Percentiles rank a stretch among this genome's conserved stretches.
phyloP scores from a whole-genome alignment of 1,284 basidiomycete species.

The Sanghuangporus baumii region DNA sequence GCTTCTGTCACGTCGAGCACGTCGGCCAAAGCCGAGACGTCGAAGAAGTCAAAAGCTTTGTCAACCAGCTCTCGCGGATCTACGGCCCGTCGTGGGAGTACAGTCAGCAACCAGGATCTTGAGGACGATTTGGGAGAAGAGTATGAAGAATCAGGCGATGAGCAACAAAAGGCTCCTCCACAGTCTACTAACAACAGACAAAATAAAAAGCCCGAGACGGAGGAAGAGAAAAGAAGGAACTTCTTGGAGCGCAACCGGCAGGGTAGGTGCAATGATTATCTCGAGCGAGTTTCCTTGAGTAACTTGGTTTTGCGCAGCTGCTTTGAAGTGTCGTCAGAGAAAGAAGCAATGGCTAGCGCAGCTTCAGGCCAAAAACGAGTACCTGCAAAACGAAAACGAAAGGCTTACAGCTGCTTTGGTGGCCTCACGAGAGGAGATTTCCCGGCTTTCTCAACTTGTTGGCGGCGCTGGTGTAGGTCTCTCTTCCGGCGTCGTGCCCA shows the following conservation, averaged over 20 bases:
- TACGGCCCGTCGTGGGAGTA: conserved; percentile 20
- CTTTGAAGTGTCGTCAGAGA: conserved; percentile 96
- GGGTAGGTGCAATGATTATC: conserved; percentile 44
- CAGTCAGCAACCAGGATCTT: conserved; percentile 33
- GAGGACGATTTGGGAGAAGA: conserved; percentile 40
- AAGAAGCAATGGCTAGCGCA: conserved; percentile 97
- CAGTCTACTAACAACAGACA: conserved; percentile 22
- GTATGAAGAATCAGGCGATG: conserved; percentile 27
- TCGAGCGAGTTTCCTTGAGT: background rate
- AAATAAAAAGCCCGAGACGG: conserved; percentile 80
- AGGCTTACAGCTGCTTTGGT: conserved; percentile 77
- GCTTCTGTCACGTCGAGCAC: conserved; percentile 22
- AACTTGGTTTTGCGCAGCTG: conserved; percentile 51
- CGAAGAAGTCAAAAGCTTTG: conserved; percentile 34
- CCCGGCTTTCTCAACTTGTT: conserved; percentile 67
- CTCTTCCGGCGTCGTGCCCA: conserved; percentile 1
- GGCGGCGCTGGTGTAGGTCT: conserved; percentile 51
- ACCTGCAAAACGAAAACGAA: conserved; percentile 88
- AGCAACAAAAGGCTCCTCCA: conserved; percentile 18
- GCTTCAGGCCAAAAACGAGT: conserved; percentile 92
- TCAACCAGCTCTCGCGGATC: conserved; percentile 24
- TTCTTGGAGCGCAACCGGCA: conserved; percentile 93
- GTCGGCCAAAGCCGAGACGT: conserved; percentile 22
- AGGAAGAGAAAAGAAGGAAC: conserved; percentile 92
- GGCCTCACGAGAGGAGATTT: conserved; percentile 72